Percentiles rank a stretch among this genome's conserved stretches.
phyloP scores from a whole-genome alignment of 2,329 filamentous ascomycete species.

The Ophiosphaerella narmari region DNA sequence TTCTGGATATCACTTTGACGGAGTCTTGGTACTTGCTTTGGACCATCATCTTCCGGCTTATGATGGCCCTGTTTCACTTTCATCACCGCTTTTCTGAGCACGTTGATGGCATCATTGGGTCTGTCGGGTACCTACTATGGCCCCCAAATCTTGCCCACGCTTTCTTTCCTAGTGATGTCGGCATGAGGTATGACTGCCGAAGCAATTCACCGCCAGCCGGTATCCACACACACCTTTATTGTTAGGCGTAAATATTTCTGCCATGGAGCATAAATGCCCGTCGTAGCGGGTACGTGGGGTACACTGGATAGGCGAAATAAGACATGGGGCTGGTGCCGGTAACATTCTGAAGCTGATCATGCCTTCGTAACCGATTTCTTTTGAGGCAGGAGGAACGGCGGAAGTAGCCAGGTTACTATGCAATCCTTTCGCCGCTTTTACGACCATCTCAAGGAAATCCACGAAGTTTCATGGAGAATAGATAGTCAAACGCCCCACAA shows the following conservation, averaged over 20 bases:
- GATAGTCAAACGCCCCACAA: neutral
- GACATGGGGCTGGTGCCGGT: slow-evolving; percentile 1
- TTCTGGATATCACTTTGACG: slow-evolving; percentile 1
- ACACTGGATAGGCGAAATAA: neutral
- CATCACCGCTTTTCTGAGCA: neutral
- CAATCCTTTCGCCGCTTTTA: slow-evolving; percentile 4
- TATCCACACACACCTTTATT: neutral
- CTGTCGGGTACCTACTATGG: too few relatives aligned
- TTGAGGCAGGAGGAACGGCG: slow-evolving; percentile 1
- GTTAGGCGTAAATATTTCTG: neutral
- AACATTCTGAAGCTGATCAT: slow-evolving; percentile 6
- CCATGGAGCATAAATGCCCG: neutral
- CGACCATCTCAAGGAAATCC: neutral
- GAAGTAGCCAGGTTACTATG: neutral
- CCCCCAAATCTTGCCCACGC: neutral
- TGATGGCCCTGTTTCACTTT: neutral
- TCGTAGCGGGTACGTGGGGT: slow-evolving; percentile 7
- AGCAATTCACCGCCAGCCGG: neutral
- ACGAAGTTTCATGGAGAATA: neutral
- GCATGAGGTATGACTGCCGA: slow-evolving; percentile 1
- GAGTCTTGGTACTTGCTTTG: too few relatives aligned
- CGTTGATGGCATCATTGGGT: neutral
- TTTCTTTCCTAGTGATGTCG: neutral
- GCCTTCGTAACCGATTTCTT: neutral
- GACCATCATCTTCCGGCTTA: neutral